phyloP scores from a whole-genome alignment of 768 basidiomycete genomes.

The Roridomyces roridus region DNA sequence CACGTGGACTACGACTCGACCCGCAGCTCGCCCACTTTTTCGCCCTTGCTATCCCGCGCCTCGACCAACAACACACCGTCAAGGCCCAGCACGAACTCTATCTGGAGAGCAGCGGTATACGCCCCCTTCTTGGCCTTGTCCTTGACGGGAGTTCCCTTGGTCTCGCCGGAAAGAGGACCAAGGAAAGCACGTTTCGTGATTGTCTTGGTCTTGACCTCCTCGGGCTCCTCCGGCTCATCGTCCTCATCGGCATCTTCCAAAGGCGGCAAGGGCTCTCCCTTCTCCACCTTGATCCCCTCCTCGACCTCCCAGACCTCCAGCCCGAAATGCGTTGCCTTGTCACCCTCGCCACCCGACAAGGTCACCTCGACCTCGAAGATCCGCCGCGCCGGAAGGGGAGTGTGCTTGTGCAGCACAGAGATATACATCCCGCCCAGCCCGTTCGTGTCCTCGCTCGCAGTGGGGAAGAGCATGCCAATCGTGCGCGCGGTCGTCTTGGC shows the following conservation, averaged over 20 bases:
- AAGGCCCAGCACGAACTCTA: slow-evolving; percentile 43
- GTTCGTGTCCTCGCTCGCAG: slow-evolving; percentile 41
- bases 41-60: slow-evolving; percentile 37
- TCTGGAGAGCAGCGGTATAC: slow-evolving; percentile 58
- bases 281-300: slow-evolving; percentile 70
- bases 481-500: slow-evolving; percentile 66
- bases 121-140: slow-evolving; percentile 49
- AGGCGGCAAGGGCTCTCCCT: slow-evolving; percentile 44
- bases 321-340: slow-evolving; percentile 53
- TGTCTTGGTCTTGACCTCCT: slow-evolving; percentile 68
- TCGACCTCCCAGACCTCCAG: slow-evolving; percentile 82
- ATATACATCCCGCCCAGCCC: slow-evolving; percentile 69
- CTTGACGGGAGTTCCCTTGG: slow-evolving; percentile 48
- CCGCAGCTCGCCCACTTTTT: slow-evolving; percentile 23
- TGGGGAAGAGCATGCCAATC: slow-evolving; percentile 72
- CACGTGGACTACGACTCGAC: slow-evolving; percentile 7
- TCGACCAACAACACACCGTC: slow-evolving; percentile 46
- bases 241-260: slow-evolving; percentile 58
- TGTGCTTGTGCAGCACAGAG: slow-evolving; percentile 71
- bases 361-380: slow-evolving; percentile 63
- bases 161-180: slow-evolving; percentile 46
- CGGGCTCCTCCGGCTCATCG: slow-evolving; percentile 65
- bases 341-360: slow-evolving; percentile 36
- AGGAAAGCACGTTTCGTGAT: slow-evolving; percentile 61
- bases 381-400: slow-evolving; percentile 71